Evolutionary conservation across 2,329 filamentous ascomycete genomes (phyloP), one percentile per base, ranked within the genome.

Genomic region (Blastomyces percursus): DNA sequence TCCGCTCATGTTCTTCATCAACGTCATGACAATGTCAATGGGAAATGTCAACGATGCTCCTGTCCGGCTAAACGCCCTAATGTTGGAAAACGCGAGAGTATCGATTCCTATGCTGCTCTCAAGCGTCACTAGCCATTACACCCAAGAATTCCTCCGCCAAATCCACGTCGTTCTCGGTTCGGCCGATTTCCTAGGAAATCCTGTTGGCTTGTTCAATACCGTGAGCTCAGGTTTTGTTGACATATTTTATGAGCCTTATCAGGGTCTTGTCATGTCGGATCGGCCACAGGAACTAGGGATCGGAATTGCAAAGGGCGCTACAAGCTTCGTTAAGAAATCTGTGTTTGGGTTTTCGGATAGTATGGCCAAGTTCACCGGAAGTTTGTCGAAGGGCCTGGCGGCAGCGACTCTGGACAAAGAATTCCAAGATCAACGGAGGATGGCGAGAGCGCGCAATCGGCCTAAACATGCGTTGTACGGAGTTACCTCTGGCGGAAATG

Each of bases 231-330:
- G 95, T 69, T 90, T 99, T 61, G 92, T 90, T 24, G 94, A 96
- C 73, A 96, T 99, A 72, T 99, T 99, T 79, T 99, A 99, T 80
- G 95, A 99, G 74, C 94, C 94, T 46, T 99, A 99, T 77, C 94
- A 99, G 78, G 90, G 95, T 27, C 84, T 99, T 58, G 95, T 99
- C 74, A 90, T 96, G 82, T 96, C 92, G 0, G 94, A 99, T 74
- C 86, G 90, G 67, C 95, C 94, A 1, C 93, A 97, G 74, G 93
- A 99, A 67, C 86, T 99, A 62, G 95, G 94, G 24, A 81, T 96
- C 50, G 94, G 94, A 21, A 96, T 99, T 66, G 95, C 94, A 44
- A 96, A 96, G 75, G 94, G 94, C 48, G 94, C 95, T 12, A 93
- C 91, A 0, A 96, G 91, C 67, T 97, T 99, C 71, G 89, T 96